phyloP scores from a whole-genome alignment of 1,284 basidiomycete genomes.

The Rhodotorula mucilaginosa region DNA sequence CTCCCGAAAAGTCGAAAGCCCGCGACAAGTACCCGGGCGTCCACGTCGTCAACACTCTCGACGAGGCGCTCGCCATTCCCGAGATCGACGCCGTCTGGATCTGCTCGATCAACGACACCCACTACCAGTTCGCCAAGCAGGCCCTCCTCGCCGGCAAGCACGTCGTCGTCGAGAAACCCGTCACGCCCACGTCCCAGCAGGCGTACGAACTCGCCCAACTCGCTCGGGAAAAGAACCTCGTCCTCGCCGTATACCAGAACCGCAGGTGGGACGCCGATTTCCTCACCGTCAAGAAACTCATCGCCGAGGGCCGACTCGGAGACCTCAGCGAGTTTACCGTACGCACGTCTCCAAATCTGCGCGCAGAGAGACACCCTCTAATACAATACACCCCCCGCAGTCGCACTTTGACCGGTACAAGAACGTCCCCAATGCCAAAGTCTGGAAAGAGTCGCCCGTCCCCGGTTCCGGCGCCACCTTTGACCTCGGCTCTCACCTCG shows the following conservation, averaged over 20 bases:
- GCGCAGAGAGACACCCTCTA: background rate
- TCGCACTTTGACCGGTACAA: slow-evolving; percentile 71
- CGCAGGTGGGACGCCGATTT: slow-evolving; percentile 80
- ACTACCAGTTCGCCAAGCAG: slow-evolving; percentile 61
- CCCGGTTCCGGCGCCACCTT: slow-evolving; percentile 30
- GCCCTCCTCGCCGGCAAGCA: slow-evolving; percentile 72
- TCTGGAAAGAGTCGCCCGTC: slow-evolving; percentile 53
- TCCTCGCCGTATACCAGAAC: slow-evolving; percentile 64
- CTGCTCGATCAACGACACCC: slow-evolving; percentile 75
- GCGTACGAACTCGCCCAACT: slow-evolving; percentile 66
- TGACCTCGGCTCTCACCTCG: slow-evolving; percentile 54
- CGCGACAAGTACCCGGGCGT: slow-evolving; percentile 35
- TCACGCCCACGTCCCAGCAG: slow-evolving; percentile 65
- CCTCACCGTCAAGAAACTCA: slow-evolving; percentile 65
- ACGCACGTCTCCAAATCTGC: no score
- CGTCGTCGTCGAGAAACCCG: slow-evolving; percentile 76
- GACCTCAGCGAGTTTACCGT: slow-evolving; percentile 61
- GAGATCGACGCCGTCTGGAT: slow-evolving; percentile 59
- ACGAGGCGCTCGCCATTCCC: slow-evolving; percentile 39
- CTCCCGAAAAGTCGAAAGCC: slow-evolving; percentile 34
- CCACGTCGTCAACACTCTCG: slow-evolving; percentile 35
- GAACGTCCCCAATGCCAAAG: slow-evolving; percentile 57
- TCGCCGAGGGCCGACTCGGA: slow-evolving; percentile 58
- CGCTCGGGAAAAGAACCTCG: slow-evolving; percentile 63
- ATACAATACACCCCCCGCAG: slow-evolving; percentile 45